A percentile compares a stretch with the other conserved stretches of the same genome.
These are phyloP conservation scores for Exsudoporus frostii DNA, from an alignment of 768 basidiomycete species.

Conservation along the genomic window DNA sequence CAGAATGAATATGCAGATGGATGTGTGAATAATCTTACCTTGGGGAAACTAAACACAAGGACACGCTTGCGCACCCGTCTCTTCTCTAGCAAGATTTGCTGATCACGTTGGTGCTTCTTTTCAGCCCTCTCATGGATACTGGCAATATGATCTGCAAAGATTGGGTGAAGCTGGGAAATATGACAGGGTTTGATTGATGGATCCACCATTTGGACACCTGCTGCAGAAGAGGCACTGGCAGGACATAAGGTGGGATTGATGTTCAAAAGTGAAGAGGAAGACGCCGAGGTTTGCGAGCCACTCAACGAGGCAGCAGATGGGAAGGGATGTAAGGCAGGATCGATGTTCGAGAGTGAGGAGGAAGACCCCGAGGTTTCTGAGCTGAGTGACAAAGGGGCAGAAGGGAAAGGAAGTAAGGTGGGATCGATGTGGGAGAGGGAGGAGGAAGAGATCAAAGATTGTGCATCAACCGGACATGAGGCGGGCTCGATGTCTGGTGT, in stretches of 20 bases:
- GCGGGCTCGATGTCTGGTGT: no score
- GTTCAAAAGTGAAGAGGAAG: no score
- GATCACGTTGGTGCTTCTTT: not conserved
- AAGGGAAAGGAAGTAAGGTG: no score
- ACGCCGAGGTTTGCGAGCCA: no score
- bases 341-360: not conserved
- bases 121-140: not conserved
- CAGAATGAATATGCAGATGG: no score
- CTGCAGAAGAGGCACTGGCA: not conserved
- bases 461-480: no score
- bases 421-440: no score
- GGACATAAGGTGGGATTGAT: no score
- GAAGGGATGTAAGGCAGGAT: not conserved
- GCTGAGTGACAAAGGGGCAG: no score
- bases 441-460: no score
- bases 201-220: not conserved
- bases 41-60: not conserved
- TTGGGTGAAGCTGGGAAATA: not conserved
- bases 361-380: no score
- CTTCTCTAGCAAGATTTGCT: not conserved
- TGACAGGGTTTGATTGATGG: not conserved
- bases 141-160: not conserved
- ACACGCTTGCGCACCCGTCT: not conserved
- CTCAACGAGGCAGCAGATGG: no score
- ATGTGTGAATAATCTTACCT: not conserved